Evolutionary conservation across 495 filamentous ascomycete species (phyloP), one percentile per base, ranked within the genome.

Genomic region (Articulospora tetracladia): DNA sequence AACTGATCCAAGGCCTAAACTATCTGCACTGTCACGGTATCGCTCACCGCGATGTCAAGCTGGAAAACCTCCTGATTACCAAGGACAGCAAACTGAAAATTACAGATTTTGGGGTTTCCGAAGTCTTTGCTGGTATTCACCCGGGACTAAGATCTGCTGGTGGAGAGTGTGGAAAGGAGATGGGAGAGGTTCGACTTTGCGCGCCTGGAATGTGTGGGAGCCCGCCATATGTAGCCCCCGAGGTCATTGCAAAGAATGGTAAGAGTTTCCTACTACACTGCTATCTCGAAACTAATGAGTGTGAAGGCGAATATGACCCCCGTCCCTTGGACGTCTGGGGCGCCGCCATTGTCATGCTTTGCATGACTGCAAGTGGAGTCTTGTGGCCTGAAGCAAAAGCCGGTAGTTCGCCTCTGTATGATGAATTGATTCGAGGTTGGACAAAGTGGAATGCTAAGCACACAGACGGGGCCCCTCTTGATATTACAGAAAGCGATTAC

Each of bases 21-120:
- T 91, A 89, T 71, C 86, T 96, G 71, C 93, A 98, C 70, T 73
- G 78, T 54, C 87, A 89, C 59, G 89, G 89, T 49, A 78, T 96
- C 55, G 93, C 89, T 60, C 93, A 97, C 72, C 84, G 89, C n/a
- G 90, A 93, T 68, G 82, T 92, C 74, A 93, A 92, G 71, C 78
- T 86, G 10, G 90, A 92, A 70, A 92, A 92, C 67, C 74, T 92
- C 23, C 77, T 93, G 54, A 74, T 93, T 53, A 84, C 79, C 1
- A 79, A 76, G 32, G 80, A 86, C 52, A 86, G 89, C 60, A 83
- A 86, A 63, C 73, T 92, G 49, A 92, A 92, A 70, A 89, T 93
- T 58, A 86, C 88, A 39, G 89, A 92, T 72, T 92, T 93, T 74
- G 89, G 89, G 41, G 84, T 88, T 30, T 86, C 86, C 0, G 86